phyloP scores from a whole-genome alignment of 1,284 basidiomycete species.

The Boletus semigastroideus region DNA sequence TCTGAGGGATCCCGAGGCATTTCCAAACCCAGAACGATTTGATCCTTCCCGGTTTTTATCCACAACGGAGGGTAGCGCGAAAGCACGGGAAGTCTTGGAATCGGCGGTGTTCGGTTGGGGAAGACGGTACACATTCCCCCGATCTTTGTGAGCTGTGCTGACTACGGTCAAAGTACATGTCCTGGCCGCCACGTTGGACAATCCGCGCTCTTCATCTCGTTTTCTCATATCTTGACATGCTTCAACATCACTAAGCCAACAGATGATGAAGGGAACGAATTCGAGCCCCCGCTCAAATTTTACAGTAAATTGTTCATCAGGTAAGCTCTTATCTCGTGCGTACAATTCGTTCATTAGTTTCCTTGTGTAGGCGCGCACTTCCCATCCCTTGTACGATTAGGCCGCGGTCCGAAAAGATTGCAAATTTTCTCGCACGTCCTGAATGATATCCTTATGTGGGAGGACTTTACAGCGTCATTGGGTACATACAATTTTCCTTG shows the following conservation, averaged over 20 bases:
- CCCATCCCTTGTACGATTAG: conserved; percentile 1
- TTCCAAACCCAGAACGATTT: conserved; percentile 11
- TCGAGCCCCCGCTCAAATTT: background rate
- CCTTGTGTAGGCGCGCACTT: background rate
- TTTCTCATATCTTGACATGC: conserved; percentile 4
- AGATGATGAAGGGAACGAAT: conserved; percentile 4
- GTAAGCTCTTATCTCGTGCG: background rate
- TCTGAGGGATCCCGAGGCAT: conserved; percentile 12
- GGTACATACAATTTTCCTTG: too few species aligned
- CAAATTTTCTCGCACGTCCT: background rate
- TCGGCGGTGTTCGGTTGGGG: conserved; percentile 8
- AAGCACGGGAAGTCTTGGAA: conserved; percentile 4
- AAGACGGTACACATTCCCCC: background rate
- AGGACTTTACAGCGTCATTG: too few species aligned
- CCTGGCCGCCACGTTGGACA: conserved; percentile 7
- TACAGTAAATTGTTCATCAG: background rate
- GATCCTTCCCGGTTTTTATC: conserved; percentile 11
- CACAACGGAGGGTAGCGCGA: background rate
- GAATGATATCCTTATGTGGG: background rate
- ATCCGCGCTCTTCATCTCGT: background rate
- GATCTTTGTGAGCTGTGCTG: background rate
- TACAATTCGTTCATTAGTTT: background rate
- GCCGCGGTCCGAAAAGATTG: background rate
- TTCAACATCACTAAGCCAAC: conserved; percentile 1
- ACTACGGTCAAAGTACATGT: background rate